Evolutionary conservation across 2,329 filamentous ascomycete genomes (phyloP).

Genomic region (Incumbomyces lentus): DNA sequence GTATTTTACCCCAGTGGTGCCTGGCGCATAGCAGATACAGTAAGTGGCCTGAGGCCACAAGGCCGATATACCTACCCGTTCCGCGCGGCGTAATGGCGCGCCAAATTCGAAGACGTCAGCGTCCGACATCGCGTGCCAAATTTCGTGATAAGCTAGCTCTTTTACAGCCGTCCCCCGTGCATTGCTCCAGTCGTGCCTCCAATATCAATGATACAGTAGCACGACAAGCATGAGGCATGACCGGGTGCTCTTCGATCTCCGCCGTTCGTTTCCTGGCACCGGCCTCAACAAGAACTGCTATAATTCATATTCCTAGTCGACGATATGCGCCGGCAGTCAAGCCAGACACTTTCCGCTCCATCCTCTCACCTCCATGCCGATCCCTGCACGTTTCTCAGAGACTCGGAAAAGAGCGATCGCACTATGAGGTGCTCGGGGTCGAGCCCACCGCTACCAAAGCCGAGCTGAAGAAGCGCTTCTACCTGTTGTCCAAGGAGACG

Average conservation of each 20-base stretch:
- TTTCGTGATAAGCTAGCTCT: neutral
- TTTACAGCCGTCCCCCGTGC: too few species aligned
- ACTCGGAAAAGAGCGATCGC: slow-evolving; percentile 38
- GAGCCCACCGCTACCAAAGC: slow-evolving; percentile 54
- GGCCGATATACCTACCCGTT: too few species aligned
- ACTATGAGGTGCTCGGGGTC: slow-evolving; percentile 78
- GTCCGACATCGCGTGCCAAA: neutral
- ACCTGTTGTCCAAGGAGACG: slow-evolving; percentile 78
- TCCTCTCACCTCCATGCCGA: slow-evolving; percentile 1
- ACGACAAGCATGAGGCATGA: slow-evolving; percentile 21
- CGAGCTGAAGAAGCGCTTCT: slow-evolving; percentile 91
- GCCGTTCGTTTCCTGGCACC: slow-evolving; percentile 1
- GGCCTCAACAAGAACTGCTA: slow-evolving; percentile 3
- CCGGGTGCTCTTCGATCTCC: slow-evolving; percentile 13
- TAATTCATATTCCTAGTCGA: too few species aligned
- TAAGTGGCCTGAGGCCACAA: too few species aligned
- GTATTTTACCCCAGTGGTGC: too few species aligned
- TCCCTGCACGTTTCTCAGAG: slow-evolving; percentile 12
- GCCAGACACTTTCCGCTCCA: neutral
- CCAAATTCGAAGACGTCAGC: neutral
- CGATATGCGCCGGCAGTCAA: too few species aligned
- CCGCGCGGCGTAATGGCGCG: too few species aligned
- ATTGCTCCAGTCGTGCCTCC: neutral
- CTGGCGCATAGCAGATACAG: too few species aligned
- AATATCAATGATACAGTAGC: neutral